Evolutionary conservation across 768 basidiomycete genomes (phyloP), one percentile per base, ranked within the genome.

Genomic region (Terana coerulea): DNA sequence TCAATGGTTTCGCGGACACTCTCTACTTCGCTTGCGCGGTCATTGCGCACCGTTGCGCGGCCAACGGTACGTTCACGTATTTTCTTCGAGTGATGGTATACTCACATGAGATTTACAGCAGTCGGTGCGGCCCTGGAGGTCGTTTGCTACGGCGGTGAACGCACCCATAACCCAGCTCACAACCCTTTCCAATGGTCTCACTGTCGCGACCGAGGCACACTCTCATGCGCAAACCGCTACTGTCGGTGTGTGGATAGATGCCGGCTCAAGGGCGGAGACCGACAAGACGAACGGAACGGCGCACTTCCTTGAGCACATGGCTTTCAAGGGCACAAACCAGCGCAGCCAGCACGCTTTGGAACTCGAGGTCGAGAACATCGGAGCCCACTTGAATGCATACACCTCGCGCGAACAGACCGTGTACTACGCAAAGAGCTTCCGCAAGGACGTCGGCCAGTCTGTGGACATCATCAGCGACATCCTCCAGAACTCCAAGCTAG

Each of bases 241-340:
- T n/a, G 93, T 98, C 30, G 97, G 97, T 56, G 88, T 98, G 54
- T 99, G 94, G 94, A 95, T 99, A 62, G 95, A 98, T 67, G 95
- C 97, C 52, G 97, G 97, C 58, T 94, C 91, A 57, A 83, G 97
- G 50, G 95, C 94, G 53, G 97, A 99, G 80, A 95, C 89, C 41
- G 87, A 92, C 73, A 82, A 83, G 71, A 95, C 91, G 33, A 95
- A 88, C 61, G 97, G 97, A 46, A 94, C 93, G 9, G 97, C 97
- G 39, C 97, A 98, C 74, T 99, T 99, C 79, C 83, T 98, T 54
- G 97, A 99, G 70, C 92, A 95, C 64, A 93, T 95, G 93, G 93
- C 93, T 33, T 95, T 95, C 81, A 95, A 95, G 72, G 97, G 97
- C 50, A 99, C 95, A 52, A 80, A 81, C 65, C 81, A 83, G 58